These are phyloP conservation scores for Crithidia expoeki DNA, from an alignment of 208 protist species.

Conservation along the genomic window DNA sequence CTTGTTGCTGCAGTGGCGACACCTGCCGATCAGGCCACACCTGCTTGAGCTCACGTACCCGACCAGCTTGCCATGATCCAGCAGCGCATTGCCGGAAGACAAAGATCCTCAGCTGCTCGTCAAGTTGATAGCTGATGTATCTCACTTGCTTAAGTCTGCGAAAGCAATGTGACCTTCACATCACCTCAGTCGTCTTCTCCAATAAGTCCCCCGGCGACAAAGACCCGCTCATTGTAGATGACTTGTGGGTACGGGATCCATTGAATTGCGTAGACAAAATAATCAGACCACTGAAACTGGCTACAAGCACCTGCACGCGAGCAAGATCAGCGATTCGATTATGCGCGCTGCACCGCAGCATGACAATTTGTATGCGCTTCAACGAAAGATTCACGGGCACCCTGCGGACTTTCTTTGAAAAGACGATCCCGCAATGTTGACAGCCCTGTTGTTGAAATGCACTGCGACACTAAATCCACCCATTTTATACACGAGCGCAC, in stretches of 20 bases:
- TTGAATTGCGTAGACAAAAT: not conserved
- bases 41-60: not conserved
- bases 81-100: not conserved
- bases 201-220: not conserved
- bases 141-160: not conserved
- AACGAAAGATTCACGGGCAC: not conserved
- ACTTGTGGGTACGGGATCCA: slow-evolving; percentile 25
- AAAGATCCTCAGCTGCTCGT: not conserved
- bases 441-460: not conserved
- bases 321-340: slow-evolving; percentile 25
- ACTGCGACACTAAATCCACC: not conserved
- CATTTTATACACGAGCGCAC: slow-evolving; percentile 8
- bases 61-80: not conserved
- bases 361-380: slow-evolving; percentile 22
- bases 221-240: slow-evolving; percentile 25
- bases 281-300: no score
- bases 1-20: not conserved
- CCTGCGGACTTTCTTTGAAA: slow-evolving; percentile 11
- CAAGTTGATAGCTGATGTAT: not conserved
- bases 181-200: slow-evolving; percentile 7
- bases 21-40: not conserved
- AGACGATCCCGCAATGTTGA: slow-evolving; percentile 9
- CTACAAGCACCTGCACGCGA: not conserved
- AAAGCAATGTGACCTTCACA: not conserved
- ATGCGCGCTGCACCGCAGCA: slow-evolving; percentile 41